These are phyloP conservation scores for Microdochium nivale DNA, from an alignment of 2,329 filamentous ascomycete genomes.

Conservation along the genomic window DNA sequence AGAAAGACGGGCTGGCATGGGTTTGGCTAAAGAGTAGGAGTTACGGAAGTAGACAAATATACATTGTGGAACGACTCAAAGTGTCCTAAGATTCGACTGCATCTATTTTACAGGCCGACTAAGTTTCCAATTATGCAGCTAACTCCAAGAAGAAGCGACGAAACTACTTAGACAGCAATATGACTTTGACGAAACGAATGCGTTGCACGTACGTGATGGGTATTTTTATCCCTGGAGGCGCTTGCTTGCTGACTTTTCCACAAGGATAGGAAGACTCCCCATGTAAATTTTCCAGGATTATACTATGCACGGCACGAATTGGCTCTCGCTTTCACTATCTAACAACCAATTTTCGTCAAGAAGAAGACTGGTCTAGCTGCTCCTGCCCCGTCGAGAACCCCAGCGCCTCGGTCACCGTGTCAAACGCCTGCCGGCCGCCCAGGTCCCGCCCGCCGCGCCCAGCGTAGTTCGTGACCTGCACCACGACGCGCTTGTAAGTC, in stretches of 20 bases:
- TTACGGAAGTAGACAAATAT: no score
- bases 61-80: no score
- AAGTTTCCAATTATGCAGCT: no score
- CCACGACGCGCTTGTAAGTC: neutral
- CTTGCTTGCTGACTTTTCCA: neutral
- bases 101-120: no score
- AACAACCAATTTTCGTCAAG: neutral
- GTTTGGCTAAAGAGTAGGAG: no score
- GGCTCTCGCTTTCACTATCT: neutral
- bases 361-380: neutral
- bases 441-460: neutral
- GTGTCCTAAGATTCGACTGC: no score
- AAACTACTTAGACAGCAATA: no score
- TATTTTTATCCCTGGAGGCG: neutral
- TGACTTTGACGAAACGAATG: no score
- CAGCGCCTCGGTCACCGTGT: neutral
- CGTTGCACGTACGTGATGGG: no score
- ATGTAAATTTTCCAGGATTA: neutral
- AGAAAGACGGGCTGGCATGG: no score
- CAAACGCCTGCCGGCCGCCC: neutral
- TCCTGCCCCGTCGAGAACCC: neutral
- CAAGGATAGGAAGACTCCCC: neutral
- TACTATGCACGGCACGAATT: no score
- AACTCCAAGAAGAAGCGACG: no score
- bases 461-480: neutral